Base-by-base conservation (phyloP, 1,284 basidiomycete species). In the Fomitopsis palustris region DNA sequence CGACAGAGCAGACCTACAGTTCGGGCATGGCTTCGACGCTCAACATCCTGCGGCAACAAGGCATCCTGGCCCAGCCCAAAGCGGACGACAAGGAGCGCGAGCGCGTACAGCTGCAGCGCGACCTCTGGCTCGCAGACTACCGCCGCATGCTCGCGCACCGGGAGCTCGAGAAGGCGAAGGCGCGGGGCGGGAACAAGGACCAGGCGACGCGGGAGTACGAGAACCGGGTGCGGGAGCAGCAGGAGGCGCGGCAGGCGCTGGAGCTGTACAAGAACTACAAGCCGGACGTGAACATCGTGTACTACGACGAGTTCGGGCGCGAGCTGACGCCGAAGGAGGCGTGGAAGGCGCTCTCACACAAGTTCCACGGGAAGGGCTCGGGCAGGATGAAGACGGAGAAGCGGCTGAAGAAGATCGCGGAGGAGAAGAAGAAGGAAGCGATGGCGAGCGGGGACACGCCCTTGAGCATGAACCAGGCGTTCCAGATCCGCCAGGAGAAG, bases 271-370 rank as follows among this genome's bases (percentile, higher is more conserved):
- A 89, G 75, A 84, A 91, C 70, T 99, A 99, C 81, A 97, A 96
- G 75, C 97, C 97, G 1, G 95, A 97, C 73, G 84, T 99, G 67
- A 93, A 96, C 64, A 93, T 99, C 70, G 91, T 92, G 60, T 99
- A 99, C 74, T 91, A 96, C 65, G 97, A 99, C 73, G 95, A 97
- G 74, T 93, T 94, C 71, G 97, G 97, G n/a, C 82, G 95, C 21
- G 74, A 81, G 62, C 80, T 98, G 71, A 93, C 91, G 25, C 87
- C 89, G 35, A 98, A 98, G 80, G 97, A 99, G 76, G 95, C 95
- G 14, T 97, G 95, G 95, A 96, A 96, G 76, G 92, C 92, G 23
- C 78, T 97, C 55, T 93, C 90, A 55, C 95, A 98, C 75, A 92
- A 93, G 70, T 97, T 97, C 84, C 95, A 98, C 67, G 95, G 95